Evolutionary conservation across 2,329 filamentous ascomycete species (phyloP), one percentile per base, ranked within the genome.

Genomic region (Aspergillus phoenicis): DNA sequence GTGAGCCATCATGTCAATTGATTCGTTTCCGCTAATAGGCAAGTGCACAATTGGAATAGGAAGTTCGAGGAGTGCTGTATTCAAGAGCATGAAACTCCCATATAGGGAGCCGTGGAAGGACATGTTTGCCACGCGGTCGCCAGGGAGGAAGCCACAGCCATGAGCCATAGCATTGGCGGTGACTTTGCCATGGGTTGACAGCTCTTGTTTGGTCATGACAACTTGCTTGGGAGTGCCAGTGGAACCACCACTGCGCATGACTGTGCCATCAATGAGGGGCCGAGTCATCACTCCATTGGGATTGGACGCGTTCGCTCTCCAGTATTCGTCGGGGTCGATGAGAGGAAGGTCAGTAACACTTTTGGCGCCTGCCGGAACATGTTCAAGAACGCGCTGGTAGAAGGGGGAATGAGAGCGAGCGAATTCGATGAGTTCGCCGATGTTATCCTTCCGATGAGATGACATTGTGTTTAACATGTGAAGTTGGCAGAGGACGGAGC

Each of bases 241-340:
- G n/a, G 47, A 49, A 20, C 47, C 47, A 8, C 47, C 47, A 28
- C 47, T 49, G 47, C 47, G 47, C 47, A 49, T 49, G 4, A 49
- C 22, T 5, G 28, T 8, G 10, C 22, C 47, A 6, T 49, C 47
- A n/a, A 28, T 49, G 6, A 49, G 47, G 13, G 47, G 20, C 13
- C 17, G 15, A 5, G 47, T 49, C 22, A 49, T 17, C n/a, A 45
- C 41, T 5, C 41, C 41, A 28, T 15, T n/a, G 24, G 47, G 17
- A 17, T 28, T 8, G 8, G 47, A 26, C 15, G 17, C 8, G 20
- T 24, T n/a, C 4, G 47, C 22, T 13, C 2, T 24, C 47, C 47
- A 49, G 22, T 49, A 49, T n/a, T 8, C 13, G 15, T 24, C 28
- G 17, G 17, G 4, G 47, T 49, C 47, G 22, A 24, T 26, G 4